Evolutionary conservation across 106 monocot genomes (phyloP), one percentile per base, ranked within the genome.

Genomic region (Dendrobium chrysotoxum): DNA sequence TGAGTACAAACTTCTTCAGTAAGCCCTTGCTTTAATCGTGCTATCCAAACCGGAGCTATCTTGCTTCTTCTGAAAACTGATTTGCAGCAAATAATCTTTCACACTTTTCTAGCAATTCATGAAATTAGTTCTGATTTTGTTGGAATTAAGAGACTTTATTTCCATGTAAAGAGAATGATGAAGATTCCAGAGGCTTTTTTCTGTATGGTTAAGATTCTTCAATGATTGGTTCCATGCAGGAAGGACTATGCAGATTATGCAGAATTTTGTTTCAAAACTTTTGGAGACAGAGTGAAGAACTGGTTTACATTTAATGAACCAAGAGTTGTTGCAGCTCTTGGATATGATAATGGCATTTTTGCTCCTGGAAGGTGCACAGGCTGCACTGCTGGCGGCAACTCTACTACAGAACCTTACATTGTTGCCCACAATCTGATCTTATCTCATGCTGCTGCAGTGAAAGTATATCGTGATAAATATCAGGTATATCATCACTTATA

Each of bases 251-350:
- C 90, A 28, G 86, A 98, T 58, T 98, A 91, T 75, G 91, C 97
- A 20, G 97, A 98, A 1, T 94, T 95, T 66, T 98, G 97, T 73
- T 98, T 98, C 85, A 88, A 95, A 79, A 82, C 89, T 40, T 98
- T 94, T 84, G 97, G 97, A 17, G 97, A 98, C 65, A 90, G 94
- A 72, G 97, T 98, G 47, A 98, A 98, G 75, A 94, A 94, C 77
- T 98, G 97, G 97, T 80, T 92, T 80, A 94, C 97, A 46, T 98
- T 94, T 41, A 98, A 98, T 73, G 97, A 98, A 79, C 97, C 97
- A 0, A 89, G 92, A 40, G 92, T 95, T 5, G 91, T 98, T 2
- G 94, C 97, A 9, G 89, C 92, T 57, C 90, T 93, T 77, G 99
- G 99, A 13, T 99, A 99, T 53, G 95, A 99, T 31, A 72, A 88